Base-by-base conservation (phyloP, 192 early-diverging fungal species). In the Coemansia nantahalensis region DNA sequence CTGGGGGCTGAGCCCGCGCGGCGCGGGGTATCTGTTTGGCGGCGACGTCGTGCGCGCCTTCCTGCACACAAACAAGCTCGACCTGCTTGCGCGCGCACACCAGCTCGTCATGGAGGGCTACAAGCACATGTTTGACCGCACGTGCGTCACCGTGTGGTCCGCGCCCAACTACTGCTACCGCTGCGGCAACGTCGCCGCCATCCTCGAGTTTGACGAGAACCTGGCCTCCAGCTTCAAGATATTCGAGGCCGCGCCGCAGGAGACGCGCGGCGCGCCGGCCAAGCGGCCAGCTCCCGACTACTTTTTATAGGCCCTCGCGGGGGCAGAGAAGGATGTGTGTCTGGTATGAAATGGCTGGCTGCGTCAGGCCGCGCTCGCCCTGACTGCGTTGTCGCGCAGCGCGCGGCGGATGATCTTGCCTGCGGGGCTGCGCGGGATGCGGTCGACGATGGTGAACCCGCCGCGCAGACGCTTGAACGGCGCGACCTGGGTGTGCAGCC, bases 161-260 rank as follows among this genome's bases (percentile, higher is more conserved):
- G 97, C 97, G 10, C 97, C 97, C 54, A 99, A 99, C 80, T 99
- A 99, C 69, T 99, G 96, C 65, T 99, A 99, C 58, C 80, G 94
- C 82, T 98, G 97, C 62, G 95, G 95, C 5, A 99, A 99, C 62
- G 92, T 99, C 5, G 96, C 96, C 16, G 93, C 96, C 0, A 98
- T 98, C 56, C 71, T 98, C 33, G 89, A 94, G 73, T 80, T 98
- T 37, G 91, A 97, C 54, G 86, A 94, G 59, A 83, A 94, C 40
- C 59, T 98, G 56, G 84, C 84, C 14, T 86, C 81, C 62, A 88
- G 86, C 56, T 98, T 89, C 59, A 92, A 90, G 69, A 89, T 95
- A 39, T 98, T 98, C 64, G 88, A 94, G 19, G 92, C 93, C 13
- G 91, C 93, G 38, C 87, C 86, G 33, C 90, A 93, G 81, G 91